Conservation (phyloP, 768 basidiomycete genomes). For the Pleurotus eryngii region DNA sequence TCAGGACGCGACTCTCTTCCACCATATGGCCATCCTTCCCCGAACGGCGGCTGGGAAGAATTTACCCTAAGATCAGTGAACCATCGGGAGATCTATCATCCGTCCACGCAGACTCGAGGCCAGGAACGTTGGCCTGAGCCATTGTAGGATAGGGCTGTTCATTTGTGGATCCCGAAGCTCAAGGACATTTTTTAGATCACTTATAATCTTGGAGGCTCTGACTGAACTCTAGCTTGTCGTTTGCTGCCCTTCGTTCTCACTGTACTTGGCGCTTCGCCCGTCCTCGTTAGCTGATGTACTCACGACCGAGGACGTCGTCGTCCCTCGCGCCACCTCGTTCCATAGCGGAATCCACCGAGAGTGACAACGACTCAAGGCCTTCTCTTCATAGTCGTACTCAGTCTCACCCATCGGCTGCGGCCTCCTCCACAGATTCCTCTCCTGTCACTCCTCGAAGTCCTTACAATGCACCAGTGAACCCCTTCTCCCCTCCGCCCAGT, state of each 20-base stretch:
- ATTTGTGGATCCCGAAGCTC: not conserved
- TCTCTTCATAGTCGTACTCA: conserved; percentile 33
- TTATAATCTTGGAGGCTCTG: not conserved
- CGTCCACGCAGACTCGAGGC: not conserved
- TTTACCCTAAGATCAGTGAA: not conserved
- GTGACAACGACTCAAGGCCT: conserved; percentile 21
- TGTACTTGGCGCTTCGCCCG: not conserved
- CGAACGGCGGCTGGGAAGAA: not conserved
- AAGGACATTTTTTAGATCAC: not conserved
- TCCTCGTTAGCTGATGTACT: not conserved
- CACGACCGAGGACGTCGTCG: conserved; percentile 15
- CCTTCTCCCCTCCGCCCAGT: conserved; percentile 53
- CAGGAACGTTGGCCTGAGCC: not conserved
- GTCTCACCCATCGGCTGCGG: conserved; percentile 27
- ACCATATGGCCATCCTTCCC: too few species aligned
- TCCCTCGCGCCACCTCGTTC: conserved; percentile 30
- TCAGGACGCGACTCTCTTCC: not conserved
- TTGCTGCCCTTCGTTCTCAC: not conserved
- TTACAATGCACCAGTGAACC: conserved; percentile 34
- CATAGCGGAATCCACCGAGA: conserved; percentile 27
- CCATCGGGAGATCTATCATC: conserved; percentile 2
- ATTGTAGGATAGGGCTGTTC: not conserved
- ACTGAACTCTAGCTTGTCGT: not conserved
- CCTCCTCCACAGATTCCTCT: conserved; percentile 32
- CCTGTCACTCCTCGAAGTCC: conserved; percentile 40